Base-by-base conservation (phyloP, 352 stramenopile genomes). In the Plasmopara viticola region DNA sequence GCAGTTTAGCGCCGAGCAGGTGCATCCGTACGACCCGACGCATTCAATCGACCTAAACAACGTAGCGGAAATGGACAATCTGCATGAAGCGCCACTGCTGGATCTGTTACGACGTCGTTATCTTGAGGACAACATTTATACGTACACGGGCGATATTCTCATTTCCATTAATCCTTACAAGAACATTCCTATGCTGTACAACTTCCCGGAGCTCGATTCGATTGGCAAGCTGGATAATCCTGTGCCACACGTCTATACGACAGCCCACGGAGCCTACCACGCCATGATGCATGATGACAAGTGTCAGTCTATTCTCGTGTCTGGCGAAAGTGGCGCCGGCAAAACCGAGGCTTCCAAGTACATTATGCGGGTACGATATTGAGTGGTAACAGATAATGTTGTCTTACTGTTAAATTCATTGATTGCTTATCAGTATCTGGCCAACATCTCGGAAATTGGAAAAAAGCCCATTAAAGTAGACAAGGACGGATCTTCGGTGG, bases 91-190 rank as follows among this genome's bases (percentile, higher is more conserved):
- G 55, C 89, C 89, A 38, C 70, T 97, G 56, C 73, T 97, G 6
- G 86, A 96, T 53, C 57, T 95, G 38, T 64, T 97, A 44, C 79
- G 87, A 14, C 64, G 86, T 12, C 75, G 89, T 14, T 96, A 96
- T 60, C 86, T 82, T 7, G 79, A 95, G 28, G 87, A 97, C 61
- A 76, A 85, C 55, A 98, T 98, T 62, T 98, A 98, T 59, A 98
- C 94, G 33, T 97, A 95, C 58, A 96, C 89, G 34, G 89, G 90
- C 25, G 92, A 98, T 52, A 95, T 98, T 15, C 68, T 98, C 37
- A 98, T 98, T 70, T 96, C 88, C 34, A 95, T 98, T 54, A 98
- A 98, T 66, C 94, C 94, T 48, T 98, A 98, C 85, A 97, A 97
- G 78, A 90, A 91, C 65, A 93, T 97, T 48, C 79, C 84, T 45